phyloP scores from a whole-genome alignment of 331 rosid species.

The Acacia pycnantha region DNA sequence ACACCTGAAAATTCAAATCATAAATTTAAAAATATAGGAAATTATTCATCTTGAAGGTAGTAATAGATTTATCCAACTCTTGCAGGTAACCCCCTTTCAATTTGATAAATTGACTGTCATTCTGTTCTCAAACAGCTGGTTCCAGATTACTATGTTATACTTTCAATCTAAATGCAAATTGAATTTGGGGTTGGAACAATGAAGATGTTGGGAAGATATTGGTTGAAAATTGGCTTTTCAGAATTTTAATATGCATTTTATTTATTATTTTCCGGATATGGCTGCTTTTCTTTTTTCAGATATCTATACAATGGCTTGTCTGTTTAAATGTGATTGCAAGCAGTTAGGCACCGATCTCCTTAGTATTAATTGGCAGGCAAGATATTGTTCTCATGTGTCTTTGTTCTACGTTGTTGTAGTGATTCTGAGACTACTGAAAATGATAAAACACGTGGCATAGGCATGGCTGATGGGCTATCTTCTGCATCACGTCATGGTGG shows the following conservation, averaged over 20 bases:
- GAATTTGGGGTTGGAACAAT: background rate
- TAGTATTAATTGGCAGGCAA: background rate
- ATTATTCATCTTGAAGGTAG: background rate
- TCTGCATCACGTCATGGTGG: constrained; percentile 70
- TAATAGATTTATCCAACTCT: background rate
- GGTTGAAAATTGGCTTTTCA: background rate
- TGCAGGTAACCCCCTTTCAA: background rate
- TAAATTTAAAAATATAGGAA: too few species aligned
- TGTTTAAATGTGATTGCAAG: background rate
- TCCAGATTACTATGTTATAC: background rate
- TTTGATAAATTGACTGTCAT: background rate
- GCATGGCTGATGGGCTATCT: constrained; percentile 54
- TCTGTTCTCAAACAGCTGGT: constrained; percentile 19
- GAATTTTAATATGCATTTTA: background rate
- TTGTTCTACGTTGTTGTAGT: constrained; percentile 51
- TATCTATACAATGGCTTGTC: background rate
- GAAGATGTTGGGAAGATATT: background rate
- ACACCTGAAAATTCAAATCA: too few species aligned
- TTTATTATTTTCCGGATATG: background rate
- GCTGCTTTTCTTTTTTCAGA: constrained; percentile 7
- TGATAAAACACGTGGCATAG: constrained; percentile 38
- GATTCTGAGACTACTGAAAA: constrained; percentile 53
- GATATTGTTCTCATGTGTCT: constrained; percentile 20
- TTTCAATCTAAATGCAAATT: background rate
- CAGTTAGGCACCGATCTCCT: background rate